Evolutionary conservation across 352 stramenopile genomes (phyloP).

Genomic region (Globisporangium sylvaticum): DNA sequence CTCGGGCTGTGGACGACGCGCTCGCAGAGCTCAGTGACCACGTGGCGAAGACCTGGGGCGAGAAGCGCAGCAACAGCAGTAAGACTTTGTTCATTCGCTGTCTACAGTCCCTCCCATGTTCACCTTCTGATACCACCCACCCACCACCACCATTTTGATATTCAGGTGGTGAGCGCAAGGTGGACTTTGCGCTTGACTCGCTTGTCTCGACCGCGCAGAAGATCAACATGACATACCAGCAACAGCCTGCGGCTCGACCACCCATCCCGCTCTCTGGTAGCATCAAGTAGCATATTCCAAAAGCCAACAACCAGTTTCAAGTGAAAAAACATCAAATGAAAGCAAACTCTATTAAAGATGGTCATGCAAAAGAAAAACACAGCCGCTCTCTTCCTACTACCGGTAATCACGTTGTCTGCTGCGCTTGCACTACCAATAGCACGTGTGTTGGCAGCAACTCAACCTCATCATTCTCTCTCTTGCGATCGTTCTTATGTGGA

Average conservation of each 20-base stretch:
- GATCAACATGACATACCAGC: slow-evolving; percentile 47
- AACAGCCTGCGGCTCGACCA: background rate
- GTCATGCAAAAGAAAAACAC: slow-evolving; percentile 4
- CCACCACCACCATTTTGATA: background rate
- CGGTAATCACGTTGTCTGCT: background rate
- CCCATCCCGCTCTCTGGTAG: background rate
- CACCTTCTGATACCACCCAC: background rate
- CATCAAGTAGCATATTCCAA: background rate
- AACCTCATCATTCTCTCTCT: background rate
- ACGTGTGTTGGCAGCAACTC: background rate
- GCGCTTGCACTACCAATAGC: background rate
- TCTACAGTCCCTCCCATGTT: background rate
- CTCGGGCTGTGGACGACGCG: slow-evolving; percentile 53
- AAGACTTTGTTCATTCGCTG: background rate
- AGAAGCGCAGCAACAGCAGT: slow-evolving; percentile 22
- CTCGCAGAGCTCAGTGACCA: slow-evolving; percentile 57
- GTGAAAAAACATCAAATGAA: slow-evolving; percentile 8
- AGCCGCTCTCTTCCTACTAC: background rate
- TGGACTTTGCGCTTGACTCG: slow-evolving; percentile 50
- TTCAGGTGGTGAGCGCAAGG: slow-evolving; percentile 26
- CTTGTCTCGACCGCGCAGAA: slow-evolving; percentile 66
- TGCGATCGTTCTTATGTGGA: slow-evolving; percentile 53
- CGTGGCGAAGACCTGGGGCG: slow-evolving; percentile 33
- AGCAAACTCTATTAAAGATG: slow-evolving; percentile 20
- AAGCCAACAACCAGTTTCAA: background rate